Evolutionary conservation across 257 asterid species (phyloP), one percentile per base, ranked within the genome.

Genomic region (Scutellaria galericulata): DNA sequence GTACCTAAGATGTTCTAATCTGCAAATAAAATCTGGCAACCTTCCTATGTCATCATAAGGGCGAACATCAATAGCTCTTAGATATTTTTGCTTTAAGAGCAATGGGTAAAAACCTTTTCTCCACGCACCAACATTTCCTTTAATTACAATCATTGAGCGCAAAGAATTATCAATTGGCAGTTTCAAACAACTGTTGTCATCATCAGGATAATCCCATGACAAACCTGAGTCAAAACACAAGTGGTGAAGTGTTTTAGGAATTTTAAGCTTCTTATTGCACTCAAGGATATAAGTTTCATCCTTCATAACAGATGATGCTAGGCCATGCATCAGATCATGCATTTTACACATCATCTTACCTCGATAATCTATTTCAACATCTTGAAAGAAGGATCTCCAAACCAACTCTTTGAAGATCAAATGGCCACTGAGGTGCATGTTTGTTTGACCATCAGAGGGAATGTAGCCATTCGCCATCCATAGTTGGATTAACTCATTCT

Each of bases 1-100:
- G 62, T 47, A 24, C 7, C 75, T 76, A 8, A 76, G 66, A 61
- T 68, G 66, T 42, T 60, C 27, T 42, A 52, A 51, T 68, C 52
- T 68, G 71, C 56, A 41, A 68, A 68, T 13, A 0, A 51, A 41
- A 39, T 61, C 7, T n/a, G 42, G 41, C 0, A 61, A 24, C 0
- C 22, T 68, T 40, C 5, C 6, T 40, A 15, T 27, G 15, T 0
- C 0, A 13, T 0, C 0, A 13, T 0, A 1, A 1, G 0, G 1
- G 0, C 1, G 2, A 13, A 4, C 4, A 5, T 70, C 55, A 31
- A 76, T 20, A 14, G 48, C 80, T 63, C 80, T 76, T 45, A 76
- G 39, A 46, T 44, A 45, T 24, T 2, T 24, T 45, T 76, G 72
- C 39, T 61, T 52, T 22, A 66, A 76, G 18, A 76, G 3, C 44